A percentile compares a stretch with the other conserved stretches of the same genome.
phyloP scores from a whole-genome alignment of 345 rosid genomes.

The Melaleuca quinquenervia region DNA sequence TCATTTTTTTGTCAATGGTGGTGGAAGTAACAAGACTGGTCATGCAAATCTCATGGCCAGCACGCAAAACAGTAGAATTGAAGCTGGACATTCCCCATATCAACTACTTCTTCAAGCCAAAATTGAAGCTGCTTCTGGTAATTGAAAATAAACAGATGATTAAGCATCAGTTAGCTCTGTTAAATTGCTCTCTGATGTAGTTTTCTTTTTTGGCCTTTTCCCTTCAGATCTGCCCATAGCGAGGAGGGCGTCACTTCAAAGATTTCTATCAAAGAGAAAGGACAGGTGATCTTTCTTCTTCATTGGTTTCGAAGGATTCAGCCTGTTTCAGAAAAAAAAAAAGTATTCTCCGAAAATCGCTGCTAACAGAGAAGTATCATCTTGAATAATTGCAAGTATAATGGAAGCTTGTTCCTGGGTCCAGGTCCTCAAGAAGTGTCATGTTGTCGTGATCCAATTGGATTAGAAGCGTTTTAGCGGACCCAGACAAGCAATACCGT shows the following conservation, averaged over 20 bases:
- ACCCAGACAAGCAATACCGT: not conserved
- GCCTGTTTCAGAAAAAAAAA: not conserved
- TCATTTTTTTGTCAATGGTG: not conserved
- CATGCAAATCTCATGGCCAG: not conserved
- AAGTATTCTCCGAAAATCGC: not conserved
- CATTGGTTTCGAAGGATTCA: not conserved
- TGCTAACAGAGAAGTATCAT: not conserved
- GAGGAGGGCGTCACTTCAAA: slow-evolving; percentile 54
- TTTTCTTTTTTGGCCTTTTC: not conserved
- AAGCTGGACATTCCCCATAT: not conserved
- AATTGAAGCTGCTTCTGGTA: slow-evolving; percentile 4
- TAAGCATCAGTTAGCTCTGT: not conserved
- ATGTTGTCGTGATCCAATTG: not conserved
- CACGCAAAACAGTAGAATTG: not conserved
- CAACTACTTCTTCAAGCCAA: not conserved
- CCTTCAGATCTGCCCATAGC: slow-evolving; percentile 23
- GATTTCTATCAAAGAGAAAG: slow-evolving; percentile 66
- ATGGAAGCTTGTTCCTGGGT: not conserved
- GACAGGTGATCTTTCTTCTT: slow-evolving; percentile 35
- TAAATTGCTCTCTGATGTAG: not conserved
- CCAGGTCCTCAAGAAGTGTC: not conserved
- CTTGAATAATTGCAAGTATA: not conserved
- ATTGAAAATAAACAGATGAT: slow-evolving; percentile 3
- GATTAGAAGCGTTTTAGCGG: not conserved
- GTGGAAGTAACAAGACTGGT: not conserved